Evolutionary conservation across 345 rosid genomes (phyloP).

Genomic region (Orychophragmus violaceus): DNA sequence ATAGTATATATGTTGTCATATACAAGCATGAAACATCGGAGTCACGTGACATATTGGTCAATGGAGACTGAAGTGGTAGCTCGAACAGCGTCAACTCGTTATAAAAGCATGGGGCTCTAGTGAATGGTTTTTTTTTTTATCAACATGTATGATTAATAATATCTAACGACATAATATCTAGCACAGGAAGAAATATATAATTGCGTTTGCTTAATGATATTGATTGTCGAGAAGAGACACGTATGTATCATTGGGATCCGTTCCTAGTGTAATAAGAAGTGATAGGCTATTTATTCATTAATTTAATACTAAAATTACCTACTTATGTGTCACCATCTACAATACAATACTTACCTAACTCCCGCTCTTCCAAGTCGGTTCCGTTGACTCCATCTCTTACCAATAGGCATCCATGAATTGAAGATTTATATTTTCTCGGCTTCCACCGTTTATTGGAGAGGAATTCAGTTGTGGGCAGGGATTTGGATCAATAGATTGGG

Average conservation of each 20-base stretch:
- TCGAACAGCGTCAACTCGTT: not conserved
- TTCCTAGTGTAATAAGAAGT: not conserved
- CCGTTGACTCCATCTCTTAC: too few species aligned
- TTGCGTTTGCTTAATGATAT: not conserved
- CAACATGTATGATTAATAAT: too few species aligned
- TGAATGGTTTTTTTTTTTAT: too few species aligned
- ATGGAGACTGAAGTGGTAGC: not conserved
- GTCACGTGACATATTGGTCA: conserved; percentile 12
- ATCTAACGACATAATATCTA: not conserved
- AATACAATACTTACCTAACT: not conserved
- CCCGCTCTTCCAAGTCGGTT: too few species aligned
- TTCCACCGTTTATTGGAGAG: too few species aligned
- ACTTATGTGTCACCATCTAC: not conserved
- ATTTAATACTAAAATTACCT: not conserved
- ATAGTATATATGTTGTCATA: not conserved
- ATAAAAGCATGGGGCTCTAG: not conserved
- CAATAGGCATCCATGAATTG: too few species aligned
- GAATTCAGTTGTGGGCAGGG: too few species aligned
- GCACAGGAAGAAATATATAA: not conserved
- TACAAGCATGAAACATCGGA: conserved; percentile 1
- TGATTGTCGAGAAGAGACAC: not conserved
- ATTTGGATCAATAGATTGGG: too few species aligned
- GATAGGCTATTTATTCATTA: not conserved
- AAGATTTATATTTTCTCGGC: too few species aligned
- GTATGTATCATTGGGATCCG: conserved; percentile 13